Percentiles rank a stretch among this genome's conserved stretches.
Conservation (phyloP, 1,284 basidiomycete genomes). For the Sanghuangporus sanghuang region DNA sequence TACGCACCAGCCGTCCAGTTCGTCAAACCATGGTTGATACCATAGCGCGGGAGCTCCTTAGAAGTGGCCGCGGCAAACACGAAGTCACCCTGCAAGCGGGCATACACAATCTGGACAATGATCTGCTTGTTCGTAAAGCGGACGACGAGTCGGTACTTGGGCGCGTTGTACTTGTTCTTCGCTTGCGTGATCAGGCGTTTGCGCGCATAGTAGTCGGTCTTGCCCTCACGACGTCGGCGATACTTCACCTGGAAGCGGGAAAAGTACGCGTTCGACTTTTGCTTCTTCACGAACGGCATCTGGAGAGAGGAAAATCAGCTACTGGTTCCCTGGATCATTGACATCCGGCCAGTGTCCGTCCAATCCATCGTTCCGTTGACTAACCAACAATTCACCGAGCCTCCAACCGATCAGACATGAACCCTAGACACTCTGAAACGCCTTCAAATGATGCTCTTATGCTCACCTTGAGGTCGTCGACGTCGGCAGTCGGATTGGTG, state of each 20-base stretch:
- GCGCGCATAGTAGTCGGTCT: conserved; percentile 98
- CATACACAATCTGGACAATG: conserved; percentile 92
- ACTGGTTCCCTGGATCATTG: not conserved
- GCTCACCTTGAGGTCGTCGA: conserved; percentile 18
- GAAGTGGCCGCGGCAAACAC: conserved; percentile 87
- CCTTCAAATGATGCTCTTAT: not conserved
- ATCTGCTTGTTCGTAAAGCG: conserved; percentile 95
- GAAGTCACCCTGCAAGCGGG: conserved; percentile 96
- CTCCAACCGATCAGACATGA: not conserved
- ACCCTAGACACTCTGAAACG: not conserved
- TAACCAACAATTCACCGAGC: not conserved
- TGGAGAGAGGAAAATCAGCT: conserved; percentile 24
- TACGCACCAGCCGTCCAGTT: conserved; percentile 92
- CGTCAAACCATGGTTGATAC: conserved; percentile 97
- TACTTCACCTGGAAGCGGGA: conserved; percentile 98
- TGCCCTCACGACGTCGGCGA: conserved; percentile 93
- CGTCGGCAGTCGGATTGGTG: conserved; percentile 6
- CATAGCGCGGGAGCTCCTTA: conserved; percentile 91
- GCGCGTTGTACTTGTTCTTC: conserved; percentile 99
- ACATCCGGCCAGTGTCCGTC: not conserved
- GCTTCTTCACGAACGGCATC: conserved; percentile 88
- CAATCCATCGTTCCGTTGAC: conserved; percentile 3
- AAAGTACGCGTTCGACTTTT: conserved; percentile 93
- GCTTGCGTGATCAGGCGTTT: conserved; percentile 96
- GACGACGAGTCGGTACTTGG: conserved; percentile 98